Conservation (phyloP, 192 early-diverging fungal species). For the Podila clonocystis region DNA sequence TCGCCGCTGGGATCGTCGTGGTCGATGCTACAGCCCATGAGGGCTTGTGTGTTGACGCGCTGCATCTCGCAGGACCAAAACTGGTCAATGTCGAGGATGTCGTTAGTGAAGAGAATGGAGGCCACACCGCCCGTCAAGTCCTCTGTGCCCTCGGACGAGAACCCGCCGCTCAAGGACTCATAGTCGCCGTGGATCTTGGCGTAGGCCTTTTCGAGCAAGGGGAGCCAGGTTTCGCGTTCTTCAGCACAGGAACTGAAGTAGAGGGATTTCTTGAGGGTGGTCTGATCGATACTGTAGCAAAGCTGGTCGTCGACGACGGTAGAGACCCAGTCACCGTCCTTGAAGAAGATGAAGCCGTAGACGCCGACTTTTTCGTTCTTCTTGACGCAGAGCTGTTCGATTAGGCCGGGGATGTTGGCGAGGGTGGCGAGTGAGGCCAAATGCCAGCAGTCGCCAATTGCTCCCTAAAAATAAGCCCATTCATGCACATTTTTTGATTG, state of each 20-base stretch:
- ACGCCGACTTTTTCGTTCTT: conserved; percentile 59
- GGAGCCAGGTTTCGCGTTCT: conserved; percentile 60
- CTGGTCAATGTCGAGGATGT: conserved; percentile 52
- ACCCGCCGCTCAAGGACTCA: conserved; percentile 49
- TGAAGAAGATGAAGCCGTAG: conserved; percentile 64
- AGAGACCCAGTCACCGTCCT: conserved; percentile 58
- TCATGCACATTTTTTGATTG: too few species aligned
- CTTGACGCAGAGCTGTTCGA: conserved; percentile 56
- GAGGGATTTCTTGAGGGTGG: conserved; percentile 11
- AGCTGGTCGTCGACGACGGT: conserved; percentile 58
- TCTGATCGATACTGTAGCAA: conserved; percentile 14
- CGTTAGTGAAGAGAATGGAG: conserved; percentile 18
- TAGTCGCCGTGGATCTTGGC: conserved; percentile 64
- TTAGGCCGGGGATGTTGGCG: conserved; percentile 48
- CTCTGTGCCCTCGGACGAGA: conserved; percentile 53
- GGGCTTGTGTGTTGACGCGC: conserved; percentile 18
- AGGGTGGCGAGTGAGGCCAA: conserved; percentile 53
- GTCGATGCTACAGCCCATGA: conserved; percentile 29
- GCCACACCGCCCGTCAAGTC: conserved; percentile 59
- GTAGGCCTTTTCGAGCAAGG: conserved; percentile 63
- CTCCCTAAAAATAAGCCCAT: conserved; percentile 20
- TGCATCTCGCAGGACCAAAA: conserved; percentile 56
- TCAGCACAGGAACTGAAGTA: conserved; percentile 30
- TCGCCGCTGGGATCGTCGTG: conserved; percentile 7
- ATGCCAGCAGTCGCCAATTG: conserved; percentile 59